A percentile compares a stretch with the other conserved stretches of the same genome.
Evolutionary conservation across 2,329 filamentous ascomycete genomes (phyloP).

Genomic region (Epichloe sp.): DNA sequence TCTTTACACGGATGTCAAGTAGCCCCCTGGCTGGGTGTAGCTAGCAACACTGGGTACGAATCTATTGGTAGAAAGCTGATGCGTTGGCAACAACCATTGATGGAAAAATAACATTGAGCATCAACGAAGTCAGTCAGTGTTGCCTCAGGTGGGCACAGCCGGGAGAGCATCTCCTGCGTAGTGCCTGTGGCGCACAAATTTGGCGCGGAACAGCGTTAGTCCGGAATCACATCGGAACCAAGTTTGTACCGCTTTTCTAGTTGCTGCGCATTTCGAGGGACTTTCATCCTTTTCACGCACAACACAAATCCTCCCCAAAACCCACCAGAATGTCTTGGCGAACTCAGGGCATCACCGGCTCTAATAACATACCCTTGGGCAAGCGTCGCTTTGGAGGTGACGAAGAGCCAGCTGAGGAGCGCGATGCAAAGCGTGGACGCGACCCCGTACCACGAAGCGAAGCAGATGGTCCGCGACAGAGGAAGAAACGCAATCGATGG

Average conservation of each 20-base stretch:
- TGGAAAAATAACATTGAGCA: too few species aligned
- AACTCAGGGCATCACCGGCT: constrained; percentile 81
- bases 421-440: constrained; percentile 71
- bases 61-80: too few species aligned
- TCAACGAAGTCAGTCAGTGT: too few species aligned
- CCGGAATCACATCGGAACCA: background rate
- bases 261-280: background rate
- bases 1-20: too few species aligned
- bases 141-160: too few species aligned
- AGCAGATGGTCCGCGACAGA: constrained; percentile 66
- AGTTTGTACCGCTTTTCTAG: background rate
- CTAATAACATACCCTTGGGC: constrained; percentile 93
- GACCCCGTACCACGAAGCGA: constrained; percentile 67
- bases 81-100: too few species aligned
- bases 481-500: constrained; percentile 99
- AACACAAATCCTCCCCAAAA: background rate
- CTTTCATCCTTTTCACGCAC: background rate
- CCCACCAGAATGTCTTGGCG: constrained; percentile 49
- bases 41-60: too few species aligned
- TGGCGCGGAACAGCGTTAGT: background rate
- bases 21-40: too few species aligned
- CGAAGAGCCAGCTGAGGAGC: constrained; percentile 32
- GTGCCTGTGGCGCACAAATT: background rate
- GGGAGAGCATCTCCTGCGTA: too few species aligned
- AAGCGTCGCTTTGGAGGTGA: constrained; percentile 69